Percentiles rank a stretch among this genome's conserved stretches.
phyloP scores from a whole-genome alignment of 345 rosid genomes.

The Eucalyptus globulus region DNA sequence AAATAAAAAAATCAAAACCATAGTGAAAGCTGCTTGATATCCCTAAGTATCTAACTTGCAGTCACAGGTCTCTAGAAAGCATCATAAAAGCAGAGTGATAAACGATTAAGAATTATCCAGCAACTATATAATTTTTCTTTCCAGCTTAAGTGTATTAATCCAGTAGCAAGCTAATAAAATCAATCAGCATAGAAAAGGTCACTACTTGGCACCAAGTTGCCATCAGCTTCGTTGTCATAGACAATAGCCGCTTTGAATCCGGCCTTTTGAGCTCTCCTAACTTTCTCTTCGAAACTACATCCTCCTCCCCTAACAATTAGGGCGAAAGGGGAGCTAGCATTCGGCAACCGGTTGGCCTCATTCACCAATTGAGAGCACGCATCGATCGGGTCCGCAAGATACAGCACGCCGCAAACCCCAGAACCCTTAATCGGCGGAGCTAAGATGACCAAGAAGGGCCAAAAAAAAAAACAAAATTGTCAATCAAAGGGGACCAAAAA shows the following conservation, averaged over 20 bases:
- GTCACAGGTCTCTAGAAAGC: not conserved
- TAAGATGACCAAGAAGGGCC: constrained; percentile 15
- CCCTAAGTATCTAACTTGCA: not conserved
- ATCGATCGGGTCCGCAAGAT: constrained; percentile 62
- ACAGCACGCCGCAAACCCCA: constrained; percentile 57
- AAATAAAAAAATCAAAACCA: not conserved
- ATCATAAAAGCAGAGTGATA: not conserved
- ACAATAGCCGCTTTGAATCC: constrained; percentile 82
- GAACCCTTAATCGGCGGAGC: constrained; percentile 54
- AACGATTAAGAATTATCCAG: not conserved
- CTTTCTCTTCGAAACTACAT: constrained; percentile 91
- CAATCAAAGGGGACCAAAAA: not conserved
- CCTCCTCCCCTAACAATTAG: constrained; percentile 72
- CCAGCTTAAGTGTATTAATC: not conserved
- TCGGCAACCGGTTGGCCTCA: constrained; percentile 17
- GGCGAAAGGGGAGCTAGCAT: constrained; percentile 37
- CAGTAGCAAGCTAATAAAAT: not conserved
- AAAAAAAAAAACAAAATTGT: not conserved
- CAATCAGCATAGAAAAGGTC: not conserved
- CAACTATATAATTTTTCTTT: not conserved
- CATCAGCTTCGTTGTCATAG: constrained; percentile 49
- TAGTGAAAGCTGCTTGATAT: not conserved
- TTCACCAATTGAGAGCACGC: constrained; percentile 60
- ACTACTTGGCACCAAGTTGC: constrained; percentile 71
- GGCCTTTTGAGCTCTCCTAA: constrained; percentile 74